Conservation (phyloP, 106 monocot species). For the Cymbidium sinense region DNA sequence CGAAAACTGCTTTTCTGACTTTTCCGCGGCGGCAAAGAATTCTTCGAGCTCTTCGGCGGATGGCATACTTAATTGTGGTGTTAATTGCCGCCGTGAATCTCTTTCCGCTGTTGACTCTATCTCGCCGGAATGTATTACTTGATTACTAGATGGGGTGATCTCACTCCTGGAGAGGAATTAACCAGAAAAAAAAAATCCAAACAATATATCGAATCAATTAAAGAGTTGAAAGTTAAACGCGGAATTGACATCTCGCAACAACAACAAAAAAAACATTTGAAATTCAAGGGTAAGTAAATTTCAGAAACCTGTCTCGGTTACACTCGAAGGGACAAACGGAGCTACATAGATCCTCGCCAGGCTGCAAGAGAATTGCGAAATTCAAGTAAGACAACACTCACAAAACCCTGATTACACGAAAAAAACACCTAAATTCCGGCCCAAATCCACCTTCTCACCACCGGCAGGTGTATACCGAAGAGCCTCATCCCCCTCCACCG, state of each 20-base stretch:
- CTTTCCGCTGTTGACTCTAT: slow-evolving; percentile 4
- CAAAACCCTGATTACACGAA: slow-evolving; percentile 3
- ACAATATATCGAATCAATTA: neutral
- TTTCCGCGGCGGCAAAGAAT: slow-evolving; percentile 62
- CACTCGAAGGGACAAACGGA: slow-evolving; percentile 10
- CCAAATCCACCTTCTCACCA: slow-evolving; percentile 30
- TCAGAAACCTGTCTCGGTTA: slow-evolving; percentile 20
- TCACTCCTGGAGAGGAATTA: slow-evolving; percentile 29
- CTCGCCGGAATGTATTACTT: slow-evolving; percentile 14
- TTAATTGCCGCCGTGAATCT: neutral
- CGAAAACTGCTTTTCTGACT: slow-evolving; percentile 36
- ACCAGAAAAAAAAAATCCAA: neutral
- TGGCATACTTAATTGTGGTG: slow-evolving; percentile 16
- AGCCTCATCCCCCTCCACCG: neutral
- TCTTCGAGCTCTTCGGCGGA: slow-evolving; percentile 59
- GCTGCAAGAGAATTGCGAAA: slow-evolving; percentile 2
- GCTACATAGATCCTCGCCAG: slow-evolving; percentile 7
- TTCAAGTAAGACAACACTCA: neutral
- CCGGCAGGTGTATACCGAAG: neutral
- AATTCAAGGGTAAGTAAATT: neutral
- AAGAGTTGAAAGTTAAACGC: neutral
- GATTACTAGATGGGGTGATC: slow-evolving; percentile 18
- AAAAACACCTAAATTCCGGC: neutral
- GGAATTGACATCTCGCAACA: neutral
- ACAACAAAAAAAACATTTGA: neutral